Base-by-base conservation (phyloP, 768 basidiomycete genomes). In the Hygrocybe punicea region DNA sequence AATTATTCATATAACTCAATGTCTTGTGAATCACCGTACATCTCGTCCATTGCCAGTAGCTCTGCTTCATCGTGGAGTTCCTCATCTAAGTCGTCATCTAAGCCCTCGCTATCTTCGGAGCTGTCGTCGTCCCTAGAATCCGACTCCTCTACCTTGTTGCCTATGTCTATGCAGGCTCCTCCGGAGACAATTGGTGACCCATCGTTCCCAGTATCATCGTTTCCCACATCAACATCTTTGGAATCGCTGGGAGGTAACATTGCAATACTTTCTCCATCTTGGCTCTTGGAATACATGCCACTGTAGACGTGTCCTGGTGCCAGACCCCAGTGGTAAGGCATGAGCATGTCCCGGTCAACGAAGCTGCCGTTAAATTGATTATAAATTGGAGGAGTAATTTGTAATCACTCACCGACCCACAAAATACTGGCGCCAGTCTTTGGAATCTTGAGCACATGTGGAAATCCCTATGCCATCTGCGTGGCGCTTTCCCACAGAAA, bases 381-480 rank as follows among this genome's bases (percentile, higher is more conserved):
- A 34, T 17, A 6, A 34, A 16, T 33, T 16, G 19, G 10, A 25
- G 17, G 24, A 8, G 19, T 10, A 2, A 29, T 13, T 21, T 48
- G 46, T n/a, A 49, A 49, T 11, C 7, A 69, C 70, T 59, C 40
- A 77, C 76, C 70, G 68, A 33, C 65, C 69, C 3, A 77, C 71
- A 61, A 73, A 78, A 51, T 66, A 78, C 19, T 35, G 34, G 6
- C 8, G n/a, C 51, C 51, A 52, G 24, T 52, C 51, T 17, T 58
- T 46, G 13, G 24, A 29, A 6, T 58, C 52, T n/a, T 24, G 11
- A 29, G 52, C 44, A 11, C 21, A 45, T 21, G 16, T n/a, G 10
- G 46, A 50, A 23, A 59, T 23, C 2, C 29, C 36, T 16, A 34
- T 13, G 4, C 53, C 33, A 29, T 8, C 39, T 16, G 6, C 21